Percentiles rank a stretch among this genome's conserved stretches.
These are phyloP conservation scores for Hyphodiscus sp. DNA, from an alignment of 2,329 filamentous ascomycete genomes.

Conservation along the genomic window DNA sequence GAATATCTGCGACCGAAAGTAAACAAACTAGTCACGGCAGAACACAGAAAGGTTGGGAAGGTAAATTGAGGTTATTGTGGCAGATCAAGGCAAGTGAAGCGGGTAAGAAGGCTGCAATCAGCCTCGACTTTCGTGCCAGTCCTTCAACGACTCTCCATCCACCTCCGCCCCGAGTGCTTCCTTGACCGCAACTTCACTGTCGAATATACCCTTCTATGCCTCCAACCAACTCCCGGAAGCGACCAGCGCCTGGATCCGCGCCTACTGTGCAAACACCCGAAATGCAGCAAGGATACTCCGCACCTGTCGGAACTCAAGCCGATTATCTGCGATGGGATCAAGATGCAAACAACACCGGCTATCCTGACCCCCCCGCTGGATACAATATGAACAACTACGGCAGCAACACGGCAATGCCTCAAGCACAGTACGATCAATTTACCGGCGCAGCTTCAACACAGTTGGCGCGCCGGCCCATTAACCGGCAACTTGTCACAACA, in stretches of 20 bases:
- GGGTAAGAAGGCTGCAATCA: constrained; percentile 27
- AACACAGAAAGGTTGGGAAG: neutral
- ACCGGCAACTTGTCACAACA: constrained; percentile 27
- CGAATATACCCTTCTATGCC: constrained; percentile 24
- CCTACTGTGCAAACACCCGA: constrained; percentile 51
- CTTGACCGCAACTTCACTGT: constrained; percentile 7
- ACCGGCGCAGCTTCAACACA: constrained; percentile 25
- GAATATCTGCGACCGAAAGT: constrained; percentile 14
- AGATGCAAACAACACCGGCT: constrained; percentile 30
- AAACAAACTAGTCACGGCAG: constrained; percentile 2
- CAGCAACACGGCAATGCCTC: constrained; percentile 14
- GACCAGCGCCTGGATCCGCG: constrained; percentile 64
- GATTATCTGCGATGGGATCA: constrained; percentile 49
- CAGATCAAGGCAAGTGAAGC: constrained; percentile 13
- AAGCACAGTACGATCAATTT: constrained; percentile 22
- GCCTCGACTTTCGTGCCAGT: constrained; percentile 18
- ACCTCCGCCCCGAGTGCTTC: neutral
- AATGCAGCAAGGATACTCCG: constrained; percentile 44
- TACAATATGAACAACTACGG: constrained; percentile 24
- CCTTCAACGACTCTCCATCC: neutral
- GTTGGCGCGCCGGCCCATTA: constrained; percentile 28
- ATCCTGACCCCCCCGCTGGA: constrained; percentile 28
- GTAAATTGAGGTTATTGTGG: constrained; percentile 11
- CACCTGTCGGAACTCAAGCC: constrained; percentile 34
- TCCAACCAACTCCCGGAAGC: constrained; percentile 56